Base-by-base conservation (phyloP, 1,284 basidiomycete species). In the Puccinia coronata region DNA sequence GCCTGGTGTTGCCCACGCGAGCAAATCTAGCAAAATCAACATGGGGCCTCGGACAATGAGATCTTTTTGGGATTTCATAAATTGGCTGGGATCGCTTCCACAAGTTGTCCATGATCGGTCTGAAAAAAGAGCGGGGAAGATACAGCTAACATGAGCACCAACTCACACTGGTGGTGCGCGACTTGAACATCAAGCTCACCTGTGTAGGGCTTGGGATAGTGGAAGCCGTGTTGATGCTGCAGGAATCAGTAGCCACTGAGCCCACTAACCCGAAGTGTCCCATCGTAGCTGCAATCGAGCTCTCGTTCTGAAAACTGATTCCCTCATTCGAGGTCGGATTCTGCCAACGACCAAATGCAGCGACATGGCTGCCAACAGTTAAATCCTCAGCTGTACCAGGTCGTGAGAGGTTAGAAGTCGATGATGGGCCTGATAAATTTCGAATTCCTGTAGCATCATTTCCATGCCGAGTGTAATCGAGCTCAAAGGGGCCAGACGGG, bases 21-120 rank as follows among this genome's bases (percentile, higher is more conserved):
- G 49, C 49, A 47, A 8, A 20, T 51, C 49, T 20, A 51, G 3
- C 25, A 61, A 61, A 16, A 61, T 20, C 49, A 51, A 16, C 49
- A 12, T 14, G 8, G 4, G 49, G 23, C 49, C 49, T 51, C 23
- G 9, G 18, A 20, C 23, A 20, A 51, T 20, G 11, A 51, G 49
- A 14, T 51, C 4, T 51, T 51, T 51, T 51, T 51, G 18, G 25
- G 31, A 61, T 28, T 4, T 61, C 59, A 61, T 61, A 61, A 16
- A 61, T 61, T 61, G 23, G 25, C 20, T 28, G 59, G 59, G 5
- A 61, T 61, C 28, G 59, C 59, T 28, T 61, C 59, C 12, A 36
- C 59, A 4, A 61, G 59, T 61, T 61, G 59, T 28, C 59, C 59
- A n/a, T n/a, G n/a, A 61, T 61, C 59, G 34, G 59, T 61, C 59